phyloP scores from a whole-genome alignment of 1,284 basidiomycete genomes.

The Ceratorhiza oryzae-sativae region DNA sequence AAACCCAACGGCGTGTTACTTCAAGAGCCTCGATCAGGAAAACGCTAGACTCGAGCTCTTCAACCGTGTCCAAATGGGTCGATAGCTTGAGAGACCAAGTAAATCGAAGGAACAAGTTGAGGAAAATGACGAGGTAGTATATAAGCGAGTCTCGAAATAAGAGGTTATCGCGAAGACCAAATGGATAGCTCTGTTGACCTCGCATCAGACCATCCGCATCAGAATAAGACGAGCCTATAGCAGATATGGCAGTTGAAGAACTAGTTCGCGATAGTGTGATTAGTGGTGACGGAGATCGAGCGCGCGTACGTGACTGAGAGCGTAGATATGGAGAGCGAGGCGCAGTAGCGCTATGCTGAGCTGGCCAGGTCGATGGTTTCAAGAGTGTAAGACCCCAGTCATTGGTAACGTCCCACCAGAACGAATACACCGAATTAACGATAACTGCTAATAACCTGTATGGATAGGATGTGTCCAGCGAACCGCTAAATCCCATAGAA shows the following conservation, averaged over 20 bases:
- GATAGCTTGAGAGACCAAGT: constrained; percentile 95
- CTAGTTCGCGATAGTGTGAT: constrained; percentile 49
- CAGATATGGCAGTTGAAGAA: constrained; percentile 43
- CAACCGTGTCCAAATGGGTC: constrained; percentile 83
- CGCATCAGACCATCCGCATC: constrained; percentile 44
- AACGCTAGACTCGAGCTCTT: constrained; percentile 83
- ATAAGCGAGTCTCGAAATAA: constrained; percentile 77
- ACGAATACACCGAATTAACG: constrained; percentile 93
- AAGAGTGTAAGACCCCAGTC: constrained; percentile 95
- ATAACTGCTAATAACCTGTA: constrained; percentile 82
- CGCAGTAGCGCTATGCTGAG: constrained; percentile 12
- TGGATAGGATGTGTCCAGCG: neutral
- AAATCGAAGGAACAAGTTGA: constrained; percentile 90
- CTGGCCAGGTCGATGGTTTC: constrained; percentile 54
- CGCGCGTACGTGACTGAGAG: constrained; percentile 50
- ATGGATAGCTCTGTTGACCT: constrained; percentile 58
- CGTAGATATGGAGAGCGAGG: constrained; percentile 12
- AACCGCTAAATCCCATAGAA: neutral
- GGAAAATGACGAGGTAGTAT: constrained; percentile 84
- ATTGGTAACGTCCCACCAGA: constrained; percentile 99
- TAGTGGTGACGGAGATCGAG: constrained; percentile 55
- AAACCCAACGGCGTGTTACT: constrained; percentile 89
- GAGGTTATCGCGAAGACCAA: constrained; percentile 73
- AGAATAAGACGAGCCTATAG: constrained; percentile 44
- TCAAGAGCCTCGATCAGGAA: constrained; percentile 94